Base-by-base conservation (phyloP, 192 early-diverging fungal species). In the Linderina pennispora region DNA sequence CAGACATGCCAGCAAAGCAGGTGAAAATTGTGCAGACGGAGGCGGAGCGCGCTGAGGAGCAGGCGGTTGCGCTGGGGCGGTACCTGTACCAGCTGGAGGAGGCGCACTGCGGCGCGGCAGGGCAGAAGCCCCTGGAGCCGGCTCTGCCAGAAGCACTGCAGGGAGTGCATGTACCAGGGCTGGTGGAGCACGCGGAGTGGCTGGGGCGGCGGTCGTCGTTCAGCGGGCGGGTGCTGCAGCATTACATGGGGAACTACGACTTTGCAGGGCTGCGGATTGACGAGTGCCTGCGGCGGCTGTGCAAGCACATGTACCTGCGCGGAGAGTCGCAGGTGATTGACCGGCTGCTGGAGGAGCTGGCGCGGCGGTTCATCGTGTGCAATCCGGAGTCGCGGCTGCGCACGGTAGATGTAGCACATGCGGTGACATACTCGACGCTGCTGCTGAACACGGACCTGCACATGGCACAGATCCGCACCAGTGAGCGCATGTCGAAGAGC, bases 261-360 rank as follows among this genome's bases (percentile, higher is more conserved):
- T 93, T 90, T 49, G 31, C 47, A 8, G 73, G 65, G 20, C 56
- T 80, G 51, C 72, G 80, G 19, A 61, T 97, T 13, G 92, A 94
- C 51, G 65, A 75, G 43, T 87, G 86, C 10, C 87, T 97, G 42
- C 74, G 92, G 62, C 65, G 60, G 17, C 58, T 98, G 40, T 91
- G 91, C 51, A 63, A 66, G 26, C 84, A 89, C 19, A 74, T 94
- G 0, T 80, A 82, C 16, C 64, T 98, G 43, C 87, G 86, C 37
- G 95, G 87, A 21, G 95, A 98, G 65, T 82, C 92, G 13, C 95
- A 98, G 59, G 79, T 88, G 42, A 84, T 98, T 23, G 92, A 92
- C 65, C 81, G 95, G 21, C 84, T 98, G 31, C 62, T 98, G 37
- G 81, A 83, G 44, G 84, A 74, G 15, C 85, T 97, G 68, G 78